Percentiles rank a stretch among this genome's conserved stretches.
Conservation (phyloP, 176 grass and related monocot species). For the Triticum timopheevii region DNA sequence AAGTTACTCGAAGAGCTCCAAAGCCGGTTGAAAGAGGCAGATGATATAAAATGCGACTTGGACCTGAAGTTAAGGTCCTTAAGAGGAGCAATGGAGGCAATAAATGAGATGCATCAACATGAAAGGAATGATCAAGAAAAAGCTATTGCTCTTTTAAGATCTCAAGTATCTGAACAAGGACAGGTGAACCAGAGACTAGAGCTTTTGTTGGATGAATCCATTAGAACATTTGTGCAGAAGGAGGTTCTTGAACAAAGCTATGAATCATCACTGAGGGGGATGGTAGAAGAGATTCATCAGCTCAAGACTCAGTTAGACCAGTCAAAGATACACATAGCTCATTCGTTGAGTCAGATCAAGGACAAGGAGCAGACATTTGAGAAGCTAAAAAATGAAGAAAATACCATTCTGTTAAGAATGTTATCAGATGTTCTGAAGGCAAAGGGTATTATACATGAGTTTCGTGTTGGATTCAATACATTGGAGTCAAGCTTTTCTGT, state of each 20-base stretch:
- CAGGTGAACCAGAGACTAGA: conserved; percentile 34
- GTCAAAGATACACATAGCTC: conserved; percentile 43
- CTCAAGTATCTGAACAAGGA: conserved; percentile 48
- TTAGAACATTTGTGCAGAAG: conserved; percentile 48
- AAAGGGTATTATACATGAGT: conserved; percentile 53
- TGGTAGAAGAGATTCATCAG: conserved; percentile 41
- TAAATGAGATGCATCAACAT: conserved; percentile 76
- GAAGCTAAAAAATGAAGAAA: conserved; percentile 57
- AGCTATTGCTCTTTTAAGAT: conserved; percentile 57
- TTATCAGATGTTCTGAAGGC: conserved; percentile 56
- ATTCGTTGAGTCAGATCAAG: conserved; percentile 45
- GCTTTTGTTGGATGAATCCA: conserved; percentile 57
- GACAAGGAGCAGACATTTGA: conserved; percentile 39
- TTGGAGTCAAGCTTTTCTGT: conserved; percentile 41
- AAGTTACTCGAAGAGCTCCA: conserved; percentile 75
- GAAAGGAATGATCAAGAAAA: conserved; percentile 73
- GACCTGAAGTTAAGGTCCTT: conserved; percentile 90
- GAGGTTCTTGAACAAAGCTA: conserved; percentile 54
- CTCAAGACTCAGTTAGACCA: conserved; percentile 48
- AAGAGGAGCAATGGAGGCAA: conserved; percentile 77
- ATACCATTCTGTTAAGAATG: conserved; percentile 43
- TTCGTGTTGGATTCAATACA: conserved; percentile 39
- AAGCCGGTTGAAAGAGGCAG: conserved; percentile 73
- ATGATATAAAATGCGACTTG: conserved; percentile 68
- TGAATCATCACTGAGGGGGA: conserved; percentile 45